These are phyloP conservation scores for Cercophora samala DNA, from an alignment of 495 filamentous ascomycete genomes.

Conservation along the genomic window DNA sequence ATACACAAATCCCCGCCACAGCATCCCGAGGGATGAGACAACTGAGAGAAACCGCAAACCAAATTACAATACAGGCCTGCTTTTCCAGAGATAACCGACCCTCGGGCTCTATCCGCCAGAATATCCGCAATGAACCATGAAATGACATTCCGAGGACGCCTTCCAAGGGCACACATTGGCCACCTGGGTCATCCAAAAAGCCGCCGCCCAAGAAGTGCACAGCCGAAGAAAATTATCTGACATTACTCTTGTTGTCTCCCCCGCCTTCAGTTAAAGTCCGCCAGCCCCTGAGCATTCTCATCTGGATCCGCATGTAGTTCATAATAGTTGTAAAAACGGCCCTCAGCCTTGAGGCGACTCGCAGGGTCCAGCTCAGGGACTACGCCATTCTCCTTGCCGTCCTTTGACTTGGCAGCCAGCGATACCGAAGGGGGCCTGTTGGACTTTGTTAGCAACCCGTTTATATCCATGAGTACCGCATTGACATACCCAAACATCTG, in stretches of 20 bases:
- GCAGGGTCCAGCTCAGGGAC: conserved; percentile 61
- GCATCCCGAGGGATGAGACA: neutral
- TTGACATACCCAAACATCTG: conserved; percentile 75
- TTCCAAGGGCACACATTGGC: neutral
- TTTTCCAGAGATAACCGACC: neutral
- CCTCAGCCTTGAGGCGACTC: conserved; percentile 59
- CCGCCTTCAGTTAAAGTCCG: conserved; percentile 37
- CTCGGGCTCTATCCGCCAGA: neutral
- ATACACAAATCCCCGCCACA: neutral
- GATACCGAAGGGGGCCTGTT: conserved; percentile 50
- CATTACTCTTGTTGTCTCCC: neutral
- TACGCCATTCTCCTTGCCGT: conserved; percentile 58
- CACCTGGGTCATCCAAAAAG: neutral
- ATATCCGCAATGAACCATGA: neutral
- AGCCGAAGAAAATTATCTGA: neutral
- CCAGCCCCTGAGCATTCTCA: conserved; percentile 40
- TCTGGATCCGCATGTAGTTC: conserved; percentile 56
- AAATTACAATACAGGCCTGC: neutral
- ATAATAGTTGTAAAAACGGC: conserved; percentile 62
- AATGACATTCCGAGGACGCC: neutral
- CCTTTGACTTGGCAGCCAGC: conserved; percentile 36
- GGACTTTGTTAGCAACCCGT: conserved; percentile 16
- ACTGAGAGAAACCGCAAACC: neutral
- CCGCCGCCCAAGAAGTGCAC: neutral
- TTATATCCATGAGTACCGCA: neutral